phyloP scores from a whole-genome alignment of 192 early-diverging fungal genomes.

The Endogone sp. region DNA sequence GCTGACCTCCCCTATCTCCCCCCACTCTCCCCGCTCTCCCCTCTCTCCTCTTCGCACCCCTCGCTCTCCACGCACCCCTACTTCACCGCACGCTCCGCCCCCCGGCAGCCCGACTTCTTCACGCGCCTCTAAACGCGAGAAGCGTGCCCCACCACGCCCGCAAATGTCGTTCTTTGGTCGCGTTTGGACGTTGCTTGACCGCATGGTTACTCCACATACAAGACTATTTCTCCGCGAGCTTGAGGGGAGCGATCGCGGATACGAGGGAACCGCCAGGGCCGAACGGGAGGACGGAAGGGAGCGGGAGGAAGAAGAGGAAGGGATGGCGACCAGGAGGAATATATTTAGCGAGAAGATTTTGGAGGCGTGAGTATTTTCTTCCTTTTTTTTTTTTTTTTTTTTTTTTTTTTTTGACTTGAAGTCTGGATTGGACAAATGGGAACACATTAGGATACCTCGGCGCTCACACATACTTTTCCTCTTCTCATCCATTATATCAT shows the following conservation, averaged over 20 bases:
- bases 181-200: neutral
- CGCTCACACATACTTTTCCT: too few species aligned
- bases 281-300: neutral
- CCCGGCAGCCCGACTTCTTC: neutral
- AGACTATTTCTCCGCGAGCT: neutral
- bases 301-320: neutral
- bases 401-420: neutral
- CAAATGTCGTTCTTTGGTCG: neutral
- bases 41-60: too few species aligned
- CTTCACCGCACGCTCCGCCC: too few species aligned
- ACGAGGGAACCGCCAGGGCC: neutral
- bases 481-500: too few species aligned
- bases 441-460: too few species aligned
- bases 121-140: neutral
- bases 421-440: too few species aligned
- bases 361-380: constrained; percentile 1
- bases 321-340: neutral
- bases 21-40: too few species aligned
- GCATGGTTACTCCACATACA: neutral
- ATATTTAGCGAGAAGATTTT: neutral
- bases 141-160: neutral
- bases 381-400: neutral
- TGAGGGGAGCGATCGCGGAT: neutral
- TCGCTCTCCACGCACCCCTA: too few species aligned
- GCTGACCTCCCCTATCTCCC: too few species aligned